Evolutionary conservation across 371 early-diverging fungal species (phyloP).

Genomic region (Smittium mucronatum): DNA sequence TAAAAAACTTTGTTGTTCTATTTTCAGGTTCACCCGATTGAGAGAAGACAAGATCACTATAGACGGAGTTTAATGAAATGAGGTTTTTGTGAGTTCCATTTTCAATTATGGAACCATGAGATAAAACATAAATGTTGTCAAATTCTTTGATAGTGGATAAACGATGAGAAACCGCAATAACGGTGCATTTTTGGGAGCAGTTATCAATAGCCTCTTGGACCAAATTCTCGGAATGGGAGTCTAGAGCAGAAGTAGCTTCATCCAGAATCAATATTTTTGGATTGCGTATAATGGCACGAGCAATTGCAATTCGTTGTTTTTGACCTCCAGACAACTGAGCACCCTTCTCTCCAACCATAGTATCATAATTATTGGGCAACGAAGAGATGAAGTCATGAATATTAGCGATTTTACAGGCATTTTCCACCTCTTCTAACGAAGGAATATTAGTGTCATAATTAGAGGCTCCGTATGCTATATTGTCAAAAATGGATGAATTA

Average conservation of each 20-base stretch:
- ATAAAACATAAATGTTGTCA: conserved; percentile 59
- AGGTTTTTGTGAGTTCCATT: conserved; percentile 41
- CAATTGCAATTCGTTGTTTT: conserved; percentile 72
- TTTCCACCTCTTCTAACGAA: conserved; percentile 41
- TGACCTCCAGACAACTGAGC: conserved; percentile 71
- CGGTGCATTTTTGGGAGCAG: conserved; percentile 60
- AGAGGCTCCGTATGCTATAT: conserved; percentile 53
- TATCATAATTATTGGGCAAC: conserved; percentile 62
- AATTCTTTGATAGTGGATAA: conserved; percentile 51
- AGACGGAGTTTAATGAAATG: neutral
- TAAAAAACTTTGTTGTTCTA: neutral
- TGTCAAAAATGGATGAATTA: conserved; percentile 63
- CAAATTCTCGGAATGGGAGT: conserved; percentile 76
- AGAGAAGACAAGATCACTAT: neutral
- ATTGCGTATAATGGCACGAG: conserved; percentile 76
- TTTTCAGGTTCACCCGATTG: neutral
- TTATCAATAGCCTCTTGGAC: conserved; percentile 80
- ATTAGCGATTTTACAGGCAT: conserved; percentile 51
- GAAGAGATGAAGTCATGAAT: conserved; percentile 61
- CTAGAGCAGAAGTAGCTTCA: conserved; percentile 91
- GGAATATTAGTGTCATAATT: conserved; percentile 25
- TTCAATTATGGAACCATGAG: conserved; percentile 51
- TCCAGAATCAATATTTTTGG: conserved; percentile 77
- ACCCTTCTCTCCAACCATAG: conserved; percentile 63
- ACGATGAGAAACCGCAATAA: conserved; percentile 84